Percentiles rank a stretch among this genome's conserved stretches.
phyloP scores from a whole-genome alignment of 257 asterid genomes.

The Jacaranda copaia region DNA sequence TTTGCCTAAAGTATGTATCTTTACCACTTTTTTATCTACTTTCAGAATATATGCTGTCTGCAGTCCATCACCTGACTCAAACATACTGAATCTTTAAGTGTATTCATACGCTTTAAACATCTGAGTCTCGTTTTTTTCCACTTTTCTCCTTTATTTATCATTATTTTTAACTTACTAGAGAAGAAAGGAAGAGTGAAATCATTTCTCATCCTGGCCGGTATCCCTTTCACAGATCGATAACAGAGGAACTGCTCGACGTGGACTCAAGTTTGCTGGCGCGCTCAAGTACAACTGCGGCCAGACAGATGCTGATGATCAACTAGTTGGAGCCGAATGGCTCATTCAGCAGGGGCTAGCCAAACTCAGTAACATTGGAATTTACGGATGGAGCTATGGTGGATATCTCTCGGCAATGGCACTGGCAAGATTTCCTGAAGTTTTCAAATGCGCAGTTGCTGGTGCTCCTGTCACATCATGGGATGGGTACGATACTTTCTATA shows the following conservation, averaged over 20 bases:
- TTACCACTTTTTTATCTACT: constrained; percentile 34
- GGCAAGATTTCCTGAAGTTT: constrained; percentile 69
- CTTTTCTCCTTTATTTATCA: neutral
- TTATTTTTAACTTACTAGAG: neutral
- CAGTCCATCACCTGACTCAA: constrained; percentile 13
- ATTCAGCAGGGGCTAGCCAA: constrained; percentile 67
- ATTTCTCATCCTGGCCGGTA: constrained; percentile 29
- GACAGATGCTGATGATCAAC: constrained; percentile 83
- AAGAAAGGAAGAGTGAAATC: neutral
- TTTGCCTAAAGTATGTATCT: constrained; percentile 1
- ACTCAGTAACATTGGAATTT: constrained; percentile 74
- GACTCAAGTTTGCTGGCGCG: constrained; percentile 82
- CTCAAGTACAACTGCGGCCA: constrained; percentile 80
- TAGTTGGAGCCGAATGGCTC: constrained; percentile 88
- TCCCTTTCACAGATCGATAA: constrained; percentile 80
- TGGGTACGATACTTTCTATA: constrained; percentile 87
- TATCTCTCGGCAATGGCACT: constrained; percentile 86
- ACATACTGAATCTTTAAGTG: neutral
- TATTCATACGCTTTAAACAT: constrained; percentile 1
- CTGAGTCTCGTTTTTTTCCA: constrained; percentile 20
- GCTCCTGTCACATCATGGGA: constrained; percentile 99
- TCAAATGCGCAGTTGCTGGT: constrained; percentile 81
- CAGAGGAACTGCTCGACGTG: constrained; percentile 94
- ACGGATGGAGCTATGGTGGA: constrained; percentile 98
- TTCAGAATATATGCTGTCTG: constrained; percentile 35